A percentile compares a stretch with the other conserved stretches of the same genome.
Evolutionary conservation across 2,329 filamentous ascomycete species (phyloP).

Genomic region (Scedosporium dehoogii): DNA sequence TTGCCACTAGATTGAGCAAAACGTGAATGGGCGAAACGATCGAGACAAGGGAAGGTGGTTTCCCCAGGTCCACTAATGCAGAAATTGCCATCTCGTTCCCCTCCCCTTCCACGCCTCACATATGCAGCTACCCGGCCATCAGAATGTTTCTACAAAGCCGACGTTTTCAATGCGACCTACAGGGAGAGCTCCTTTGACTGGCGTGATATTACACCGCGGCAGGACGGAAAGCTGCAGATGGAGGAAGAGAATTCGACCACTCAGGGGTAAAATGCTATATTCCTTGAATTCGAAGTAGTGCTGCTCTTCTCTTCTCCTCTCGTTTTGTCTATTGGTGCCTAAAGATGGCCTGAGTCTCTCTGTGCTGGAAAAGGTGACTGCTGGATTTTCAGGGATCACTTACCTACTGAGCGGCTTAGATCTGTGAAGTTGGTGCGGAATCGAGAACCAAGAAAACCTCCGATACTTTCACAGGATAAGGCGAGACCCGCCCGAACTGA

Average conservation of each 20-base stretch:
- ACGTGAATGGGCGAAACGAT: background rate
- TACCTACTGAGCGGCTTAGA: too few species aligned
- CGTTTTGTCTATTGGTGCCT: too few species aligned
- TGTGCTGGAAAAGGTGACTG: too few species aligned
- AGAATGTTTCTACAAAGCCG: background rate
- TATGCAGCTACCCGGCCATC: constrained; percentile 6
- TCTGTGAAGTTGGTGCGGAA: too few species aligned
- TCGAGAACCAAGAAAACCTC: too few species aligned
- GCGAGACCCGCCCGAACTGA: background rate
- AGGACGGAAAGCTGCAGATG: background rate
- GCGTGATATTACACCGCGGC: background rate
- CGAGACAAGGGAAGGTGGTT: background rate
- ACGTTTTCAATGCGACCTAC: background rate
- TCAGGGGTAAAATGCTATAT: background rate
- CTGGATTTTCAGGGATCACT: too few species aligned
- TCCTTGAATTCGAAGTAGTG: background rate
- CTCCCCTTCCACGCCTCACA: background rate
- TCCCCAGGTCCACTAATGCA: background rate
- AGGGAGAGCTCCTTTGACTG: background rate
- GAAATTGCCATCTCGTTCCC: background rate
- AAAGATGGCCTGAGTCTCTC: too few species aligned
- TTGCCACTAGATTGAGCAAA: too few species aligned
- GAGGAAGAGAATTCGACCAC: background rate
- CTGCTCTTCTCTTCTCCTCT: background rate
- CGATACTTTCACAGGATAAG: background rate